Conservation (phyloP, 2,329 filamentous ascomycete genomes). For the Zymoseptoria pseudotritici region DNA sequence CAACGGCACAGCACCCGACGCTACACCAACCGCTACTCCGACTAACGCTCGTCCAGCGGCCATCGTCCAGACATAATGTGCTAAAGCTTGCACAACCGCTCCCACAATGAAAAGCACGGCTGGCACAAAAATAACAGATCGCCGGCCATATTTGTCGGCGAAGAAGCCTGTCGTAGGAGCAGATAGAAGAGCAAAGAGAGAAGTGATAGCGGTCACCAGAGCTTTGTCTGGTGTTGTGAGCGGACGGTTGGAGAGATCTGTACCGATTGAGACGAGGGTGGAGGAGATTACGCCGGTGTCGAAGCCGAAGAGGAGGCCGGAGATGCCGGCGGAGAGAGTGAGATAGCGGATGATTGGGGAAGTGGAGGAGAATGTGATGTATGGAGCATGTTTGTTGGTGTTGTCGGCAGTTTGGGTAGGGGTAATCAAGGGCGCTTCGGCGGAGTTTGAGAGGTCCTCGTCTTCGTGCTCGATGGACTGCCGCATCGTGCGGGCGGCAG, state of each 20-base stretch:
- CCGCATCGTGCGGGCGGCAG: background rate
- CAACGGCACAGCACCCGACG: constrained; percentile 72
- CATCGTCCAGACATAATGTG: constrained; percentile 55
- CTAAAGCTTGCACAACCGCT: constrained; percentile 56
- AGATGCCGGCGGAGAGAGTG: constrained; percentile 51
- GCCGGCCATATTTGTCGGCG: constrained; percentile 43
- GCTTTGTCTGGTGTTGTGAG: constrained; percentile 49
- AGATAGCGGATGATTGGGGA: constrained; percentile 45
- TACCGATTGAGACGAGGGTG: constrained; percentile 49
- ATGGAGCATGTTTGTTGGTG: background rate
- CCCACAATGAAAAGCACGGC: constrained; percentile 62
- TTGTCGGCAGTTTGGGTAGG: background rate
- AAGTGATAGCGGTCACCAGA: constrained; percentile 52
- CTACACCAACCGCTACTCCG: constrained; percentile 61
- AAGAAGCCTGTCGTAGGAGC: constrained; percentile 36
- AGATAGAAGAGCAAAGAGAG: constrained; percentile 50
- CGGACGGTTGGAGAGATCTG: constrained; percentile 44
- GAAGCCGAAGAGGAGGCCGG: constrained; percentile 54
- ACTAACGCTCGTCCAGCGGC: constrained; percentile 61
- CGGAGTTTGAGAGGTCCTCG: background rate
- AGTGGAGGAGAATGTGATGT: constrained; percentile 26
- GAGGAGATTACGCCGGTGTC: constrained; percentile 58
- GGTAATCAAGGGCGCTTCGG: background rate
- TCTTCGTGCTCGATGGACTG: background rate
- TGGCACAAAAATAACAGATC: constrained; percentile 44